Evolutionary conservation across 768 basidiomycete genomes (phyloP).

Genomic region (Lactifluus hygrophoroides): DNA sequence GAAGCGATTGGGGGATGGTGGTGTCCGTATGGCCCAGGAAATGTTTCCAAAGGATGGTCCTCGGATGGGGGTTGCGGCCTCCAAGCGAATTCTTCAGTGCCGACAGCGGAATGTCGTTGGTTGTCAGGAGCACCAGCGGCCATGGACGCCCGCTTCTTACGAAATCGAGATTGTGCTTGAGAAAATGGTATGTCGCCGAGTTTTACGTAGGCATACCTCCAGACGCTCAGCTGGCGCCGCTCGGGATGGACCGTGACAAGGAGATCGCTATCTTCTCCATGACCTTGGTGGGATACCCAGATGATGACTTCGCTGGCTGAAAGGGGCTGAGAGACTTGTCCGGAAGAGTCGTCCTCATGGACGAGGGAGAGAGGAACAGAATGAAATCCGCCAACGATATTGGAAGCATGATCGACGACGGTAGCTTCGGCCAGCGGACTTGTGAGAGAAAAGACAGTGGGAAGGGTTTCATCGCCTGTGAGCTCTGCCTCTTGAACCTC

Average conservation of each 20-base stretch:
- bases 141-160: conserved; percentile 32
- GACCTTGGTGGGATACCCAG: conserved; percentile 43
- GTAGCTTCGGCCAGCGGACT: conserved; percentile 69
- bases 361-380: conserved; percentile 21
- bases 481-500: conserved; percentile 59
- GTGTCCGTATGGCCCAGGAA: conserved; percentile 23
- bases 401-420: conserved; percentile 57
- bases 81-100: conserved; percentile 18
- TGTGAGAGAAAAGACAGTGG: conserved; percentile 72
- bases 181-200: conserved; percentile 46
- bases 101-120: conserved; percentile 21
- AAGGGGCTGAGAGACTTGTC: conserved; percentile 42
- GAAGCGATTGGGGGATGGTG: conserved; percentile 32
- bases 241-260: conserved; percentile 52
- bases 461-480: conserved; percentile 62
- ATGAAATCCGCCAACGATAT: conserved; percentile 44
- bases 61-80: conserved; percentile 17
- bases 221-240: conserved; percentile 48
- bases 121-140: conserved; percentile 14
- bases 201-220: conserved; percentile 64
- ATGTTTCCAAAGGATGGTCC: conserved; percentile 29
- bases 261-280: conserved; percentile 38
- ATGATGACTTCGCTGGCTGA: conserved; percentile 58
- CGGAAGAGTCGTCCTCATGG: conserved; percentile 33
- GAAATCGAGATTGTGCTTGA: conserved; percentile 27